Percentiles rank a stretch among this genome's conserved stretches.
Evolutionary conservation across 1,284 basidiomycete species (phyloP).

Genomic region (Cutaneotrichosporon daszewskae): DNA sequence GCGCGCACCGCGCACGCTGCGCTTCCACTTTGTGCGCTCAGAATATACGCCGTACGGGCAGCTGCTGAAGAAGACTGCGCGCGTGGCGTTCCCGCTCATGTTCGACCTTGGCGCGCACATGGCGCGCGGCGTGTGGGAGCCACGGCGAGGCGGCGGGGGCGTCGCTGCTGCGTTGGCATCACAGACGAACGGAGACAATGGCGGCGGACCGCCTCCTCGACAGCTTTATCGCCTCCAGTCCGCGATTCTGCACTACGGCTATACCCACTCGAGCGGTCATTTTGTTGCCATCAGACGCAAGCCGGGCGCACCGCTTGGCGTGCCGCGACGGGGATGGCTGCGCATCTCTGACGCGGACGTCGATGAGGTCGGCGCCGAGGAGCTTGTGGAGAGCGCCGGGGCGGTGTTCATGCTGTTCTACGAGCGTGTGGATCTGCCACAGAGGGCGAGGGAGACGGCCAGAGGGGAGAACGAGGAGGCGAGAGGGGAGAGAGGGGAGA

Average conservation of each 20-base stretch:
- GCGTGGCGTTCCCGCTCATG: conserved; percentile 73
- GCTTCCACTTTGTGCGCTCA: conserved; percentile 80
- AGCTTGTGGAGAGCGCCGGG: conserved; percentile 54
- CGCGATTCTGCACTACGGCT: conserved; percentile 81
- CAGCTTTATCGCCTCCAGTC: conserved; percentile 72
- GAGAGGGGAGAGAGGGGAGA: neutral
- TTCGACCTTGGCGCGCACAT: conserved; percentile 74
- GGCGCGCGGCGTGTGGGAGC: conserved; percentile 38
- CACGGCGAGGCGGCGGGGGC: conserved; percentile 3
- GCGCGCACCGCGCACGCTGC: conserved; percentile 73
- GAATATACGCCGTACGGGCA: conserved; percentile 62
- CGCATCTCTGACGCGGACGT: conserved; percentile 79
- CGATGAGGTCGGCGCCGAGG: conserved; percentile 66
- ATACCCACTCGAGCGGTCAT: conserved; percentile 78
- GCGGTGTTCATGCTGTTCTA: conserved; percentile 88
- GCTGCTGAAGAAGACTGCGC: conserved; percentile 71
- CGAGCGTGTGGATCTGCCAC: conserved; percentile 57
- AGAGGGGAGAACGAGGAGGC: neutral
- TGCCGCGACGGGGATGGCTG: conserved; percentile 57
- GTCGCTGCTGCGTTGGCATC: neutral
- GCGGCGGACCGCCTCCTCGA: conserved; percentile 25
- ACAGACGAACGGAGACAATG: neutral
- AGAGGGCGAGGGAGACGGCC: neutral
- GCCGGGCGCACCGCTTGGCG: conserved; percentile 51
- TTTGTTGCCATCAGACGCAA: conserved; percentile 83